Percentiles rank a stretch among this genome's conserved stretches.
Evolutionary conservation across 2,329 filamentous ascomycete species (phyloP).

Genomic region (Septoria petroselini): DNA sequence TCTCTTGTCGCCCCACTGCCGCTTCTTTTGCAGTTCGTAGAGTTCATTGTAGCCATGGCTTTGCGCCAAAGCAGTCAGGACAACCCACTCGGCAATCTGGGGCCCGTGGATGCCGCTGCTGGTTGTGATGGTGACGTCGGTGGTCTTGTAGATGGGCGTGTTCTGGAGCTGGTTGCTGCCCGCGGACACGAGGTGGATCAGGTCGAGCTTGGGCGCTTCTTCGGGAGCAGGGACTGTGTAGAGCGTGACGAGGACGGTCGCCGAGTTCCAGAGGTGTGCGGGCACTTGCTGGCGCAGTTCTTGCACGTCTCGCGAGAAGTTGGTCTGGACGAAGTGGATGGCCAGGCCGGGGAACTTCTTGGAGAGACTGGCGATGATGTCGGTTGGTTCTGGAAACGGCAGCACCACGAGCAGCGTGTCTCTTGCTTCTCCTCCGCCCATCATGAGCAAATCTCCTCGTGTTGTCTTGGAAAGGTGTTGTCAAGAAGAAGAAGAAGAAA

Average conservation of each 20-base stretch:
- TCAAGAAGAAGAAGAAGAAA: neutral
- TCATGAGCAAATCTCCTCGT: slow-evolving; percentile 14
- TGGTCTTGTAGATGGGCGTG: slow-evolving; percentile 54
- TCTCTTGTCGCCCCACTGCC: slow-evolving; percentile 48
- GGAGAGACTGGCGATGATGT: slow-evolving; percentile 43
- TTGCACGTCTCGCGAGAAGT: slow-evolving; percentile 13
- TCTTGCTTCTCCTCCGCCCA: slow-evolving; percentile 40
- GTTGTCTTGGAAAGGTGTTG: neutral
- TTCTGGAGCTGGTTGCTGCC: slow-evolving; percentile 55
- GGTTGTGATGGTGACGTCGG: slow-evolving; percentile 54
- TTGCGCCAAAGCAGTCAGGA: slow-evolving; percentile 60
- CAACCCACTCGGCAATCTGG: slow-evolving; percentile 64
- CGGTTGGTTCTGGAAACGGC: slow-evolving; percentile 39
- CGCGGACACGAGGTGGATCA: slow-evolving; percentile 58
- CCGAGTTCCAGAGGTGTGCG: slow-evolving; percentile 42
- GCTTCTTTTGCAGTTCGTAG: slow-evolving; percentile 58
- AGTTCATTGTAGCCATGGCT: slow-evolving; percentile 54
- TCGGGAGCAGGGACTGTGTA: slow-evolving; percentile 44
- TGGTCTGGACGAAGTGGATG: slow-evolving; percentile 13
- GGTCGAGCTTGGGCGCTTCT: slow-evolving; percentile 42
- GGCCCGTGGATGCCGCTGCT: slow-evolving; percentile 59
- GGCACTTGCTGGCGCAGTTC: slow-evolving; percentile 20
- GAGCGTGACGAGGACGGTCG: slow-evolving; percentile 51
- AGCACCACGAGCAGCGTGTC: slow-evolving; percentile 37
- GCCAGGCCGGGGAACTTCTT: slow-evolving; percentile 27